Evolutionary conservation across 768 basidiomycete species (phyloP), one percentile per base, ranked within the genome.

Genomic region (Dioszegia hungarica): DNA sequence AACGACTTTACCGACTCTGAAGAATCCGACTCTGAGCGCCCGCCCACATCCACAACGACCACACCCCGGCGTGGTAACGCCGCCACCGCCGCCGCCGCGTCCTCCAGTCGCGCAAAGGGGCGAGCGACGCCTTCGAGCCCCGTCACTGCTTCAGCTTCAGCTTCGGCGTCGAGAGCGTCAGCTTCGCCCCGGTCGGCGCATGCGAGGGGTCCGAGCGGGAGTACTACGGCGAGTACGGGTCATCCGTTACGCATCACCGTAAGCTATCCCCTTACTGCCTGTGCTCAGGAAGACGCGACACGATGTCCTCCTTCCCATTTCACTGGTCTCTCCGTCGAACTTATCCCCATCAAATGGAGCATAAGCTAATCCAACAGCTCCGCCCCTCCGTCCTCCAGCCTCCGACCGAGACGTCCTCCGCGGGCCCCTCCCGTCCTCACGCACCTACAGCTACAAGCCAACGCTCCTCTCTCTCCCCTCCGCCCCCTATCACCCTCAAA

Each of bases 381-480:
- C 52, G 40, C 22, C 17, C 45, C 45, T 15, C 8, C 25, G 9
- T 25, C n/a, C 27, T 19, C 10, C 66, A 65, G n/a, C n/a, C 57
- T 68, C 19, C 67, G 63, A 54, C 69, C 69, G n/a, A 53, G 36
- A 25, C 34, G 62, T 3, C 59, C 55, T 28, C 63, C 65, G 22
- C 52, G 67, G 20, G 54, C 63, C 47, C 56, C 19, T 34, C 47
- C 14, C 51, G 28, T 29, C n/a, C 40, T 43, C 52, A 20, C 33
- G 34, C 15, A 9, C 36, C 43, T 56, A 25, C 19, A 14, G 31
- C 48, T 44, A 24, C 36, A 25, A 60, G 57, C 27, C 62, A 66
- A n/a, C 57, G 70, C 38, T 72, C 70, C n/a, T 72, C 70, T 1
- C 49, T 68, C 20, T 68, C 67, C 12, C 70, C 70, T 14, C 70